Conservation (phyloP, 1,139 yeast genomes). For the Geotrichum candidum region DNA sequence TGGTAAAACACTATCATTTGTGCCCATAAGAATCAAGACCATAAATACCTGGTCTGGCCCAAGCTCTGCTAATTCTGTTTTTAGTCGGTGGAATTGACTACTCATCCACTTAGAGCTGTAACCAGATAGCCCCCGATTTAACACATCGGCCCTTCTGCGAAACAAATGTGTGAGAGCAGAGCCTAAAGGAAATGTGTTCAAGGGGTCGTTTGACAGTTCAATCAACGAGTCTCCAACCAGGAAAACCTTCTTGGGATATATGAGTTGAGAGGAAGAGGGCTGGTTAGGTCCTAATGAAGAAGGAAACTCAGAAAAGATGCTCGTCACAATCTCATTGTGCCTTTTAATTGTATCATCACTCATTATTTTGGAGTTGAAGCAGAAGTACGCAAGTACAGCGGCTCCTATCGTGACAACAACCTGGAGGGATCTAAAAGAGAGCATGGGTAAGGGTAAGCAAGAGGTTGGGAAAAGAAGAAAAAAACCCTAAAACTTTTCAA, state of each 20-base stretch:
- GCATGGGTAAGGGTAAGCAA: not conserved
- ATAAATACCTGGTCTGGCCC: slow-evolving; percentile 8
- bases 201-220: slow-evolving; percentile 18
- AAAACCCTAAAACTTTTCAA: not conserved
- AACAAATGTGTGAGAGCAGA: slow-evolving; percentile 16
- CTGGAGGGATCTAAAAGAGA: not conserved
- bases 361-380: not conserved
- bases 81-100: slow-evolving; percentile 9
- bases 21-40: slow-evolving; percentile 17
- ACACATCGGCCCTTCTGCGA: slow-evolving; percentile 16
- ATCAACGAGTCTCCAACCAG: slow-evolving; percentile 19
- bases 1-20: slow-evolving; percentile 20
- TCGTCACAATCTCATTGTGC: slow-evolving; percentile 2
- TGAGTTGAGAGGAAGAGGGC: not conserved
- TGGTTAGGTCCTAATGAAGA: not conserved
- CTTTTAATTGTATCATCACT: not conserved
- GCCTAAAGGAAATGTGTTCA: slow-evolving; percentile 10
- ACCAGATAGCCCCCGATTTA: slow-evolving; percentile 17
- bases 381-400: not conserved
- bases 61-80: slow-evolving; percentile 5
- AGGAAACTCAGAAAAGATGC: slow-evolving; percentile 1
- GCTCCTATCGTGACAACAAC: not conserved
- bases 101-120: slow-evolving; percentile 17
- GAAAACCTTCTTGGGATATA: slow-evolving; percentile 11
- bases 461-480: slow-evolving; percentile 1